Base-by-base conservation (phyloP, 805 yeast species). In the Yarrowia sp. region DNA sequence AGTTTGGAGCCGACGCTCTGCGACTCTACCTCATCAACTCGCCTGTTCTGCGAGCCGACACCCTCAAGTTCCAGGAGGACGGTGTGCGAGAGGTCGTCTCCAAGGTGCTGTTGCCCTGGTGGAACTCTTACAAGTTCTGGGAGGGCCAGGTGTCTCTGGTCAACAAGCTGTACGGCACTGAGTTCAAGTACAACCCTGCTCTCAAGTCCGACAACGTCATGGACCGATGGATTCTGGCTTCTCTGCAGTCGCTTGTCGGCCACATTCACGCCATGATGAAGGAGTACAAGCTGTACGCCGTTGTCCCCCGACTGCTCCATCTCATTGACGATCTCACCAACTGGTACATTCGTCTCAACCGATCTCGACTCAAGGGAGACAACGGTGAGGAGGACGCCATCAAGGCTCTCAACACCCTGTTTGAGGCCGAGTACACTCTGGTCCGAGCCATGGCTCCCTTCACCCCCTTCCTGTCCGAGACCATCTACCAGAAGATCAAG, bases 61-160 rank as follows among this genome's bases (percentile, higher is more conserved):
- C 97, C 65, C 85, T 95, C 84, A 91, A 92, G 77, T 95, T 95
- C 85, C 93, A 92, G 81, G 99, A 95, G 82, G 98, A 94, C 78
- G 99, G 99, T 82, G 99, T 95, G 50, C 92, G 92, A 77, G 99
- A 95, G 81, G 97, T 95, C 77, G 96, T 95, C 50, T 89, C 98
- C 42, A 91, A 93, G 81, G 99, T 95, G 53, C 82, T 94, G 76
- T 84, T 95, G 76, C 99, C 99, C 75, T 96, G 98, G 99, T 95
- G 94, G 92, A 95, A 95, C 83, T 91, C 98, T 40, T 94, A 84
- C 85, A 95, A 94, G 80, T 95, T 95, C 83, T 89, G 93, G 83
- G 97, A 93, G 76, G 98, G 95, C 73, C 97, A 96, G 75, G 90
- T 93, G 73, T 90, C 91, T 35, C 81, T 95, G 68, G 85, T 90